These are phyloP conservation scores for Pichia sp. DNA, from an alignment of 1,139 yeast species.

Conservation along the genomic window DNA sequence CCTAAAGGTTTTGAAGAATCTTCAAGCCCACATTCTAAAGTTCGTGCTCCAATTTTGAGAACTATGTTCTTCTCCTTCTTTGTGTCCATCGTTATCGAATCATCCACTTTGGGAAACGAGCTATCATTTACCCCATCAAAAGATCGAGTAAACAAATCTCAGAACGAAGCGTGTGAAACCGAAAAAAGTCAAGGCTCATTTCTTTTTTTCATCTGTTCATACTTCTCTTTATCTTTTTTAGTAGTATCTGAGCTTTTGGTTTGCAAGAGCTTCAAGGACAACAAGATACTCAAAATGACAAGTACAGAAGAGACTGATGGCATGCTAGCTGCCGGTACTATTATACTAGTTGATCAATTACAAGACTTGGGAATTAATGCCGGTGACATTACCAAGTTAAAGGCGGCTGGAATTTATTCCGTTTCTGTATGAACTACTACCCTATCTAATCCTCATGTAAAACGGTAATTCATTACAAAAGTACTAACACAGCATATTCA, in stretches of 20 bases:
- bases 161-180: neutral
- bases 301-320: slow-evolving; percentile 19
- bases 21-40: slow-evolving; percentile 15
- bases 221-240: too few species aligned
- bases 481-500: neutral
- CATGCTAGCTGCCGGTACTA: slow-evolving; percentile 20
- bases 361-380: slow-evolving; percentile 57
- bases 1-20: slow-evolving; percentile 9
- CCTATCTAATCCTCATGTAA: too few species aligned
- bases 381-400: slow-evolving; percentile 51
- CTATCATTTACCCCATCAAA: too few species aligned
- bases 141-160: too few species aligned
- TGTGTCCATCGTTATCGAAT: too few species aligned
- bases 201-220: neutral
- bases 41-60: slow-evolving; percentile 13
- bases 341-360: slow-evolving; percentile 45
- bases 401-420: slow-evolving; percentile 50
- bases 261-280: too few species aligned
- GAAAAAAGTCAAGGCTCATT: neutral
- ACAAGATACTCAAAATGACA: neutral
- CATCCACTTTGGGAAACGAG: too few species aligned
- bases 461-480: too few species aligned
- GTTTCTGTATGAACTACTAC: slow-evolving; percentile 36
- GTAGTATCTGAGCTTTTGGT: too few species aligned
- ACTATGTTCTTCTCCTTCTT: slow-evolving; percentile 10